phyloP scores from a whole-genome alignment of 306 rosid genomes.

The Phaseolus lunatus region DNA sequence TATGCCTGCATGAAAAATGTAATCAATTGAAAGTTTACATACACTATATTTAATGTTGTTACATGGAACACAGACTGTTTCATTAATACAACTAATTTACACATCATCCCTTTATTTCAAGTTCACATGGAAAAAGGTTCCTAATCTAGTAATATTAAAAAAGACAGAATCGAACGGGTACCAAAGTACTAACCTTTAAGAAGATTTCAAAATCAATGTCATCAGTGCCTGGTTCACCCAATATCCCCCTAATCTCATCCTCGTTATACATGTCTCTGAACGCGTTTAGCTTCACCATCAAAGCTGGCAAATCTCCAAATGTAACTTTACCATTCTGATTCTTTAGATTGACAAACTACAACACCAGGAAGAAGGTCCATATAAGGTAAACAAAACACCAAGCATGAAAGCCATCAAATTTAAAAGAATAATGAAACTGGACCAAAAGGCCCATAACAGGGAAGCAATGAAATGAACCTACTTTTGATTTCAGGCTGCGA shows the following conservation, averaged over 20 bases:
- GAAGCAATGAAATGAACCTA: constrained; percentile 48
- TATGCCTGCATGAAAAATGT: constrained; percentile 63
- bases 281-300: constrained; percentile 74
- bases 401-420: constrained; percentile 14
- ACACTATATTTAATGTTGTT: constrained; percentile 34
- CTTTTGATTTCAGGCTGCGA: constrained; percentile 82
- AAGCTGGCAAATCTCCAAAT: constrained; percentile 67
- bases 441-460: constrained; percentile 13
- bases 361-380: constrained; percentile 37
- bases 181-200: constrained; percentile 68
- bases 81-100: constrained; percentile 26
- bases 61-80: constrained; percentile 20
- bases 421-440: constrained; percentile 18
- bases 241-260: constrained; percentile 70
- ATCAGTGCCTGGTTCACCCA: constrained; percentile 67
- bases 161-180: background rate
- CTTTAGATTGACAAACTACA: constrained; percentile 66
- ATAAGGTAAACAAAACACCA: constrained; percentile 7
- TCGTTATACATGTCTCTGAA: constrained; percentile 65
- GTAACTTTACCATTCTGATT: constrained; percentile 80
- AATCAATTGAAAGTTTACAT: constrained; percentile 30
- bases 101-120: background rate
- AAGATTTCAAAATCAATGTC: constrained; percentile 92
- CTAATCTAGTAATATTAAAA: background rate
- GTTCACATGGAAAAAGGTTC: constrained; percentile 1